Evolutionary conservation across 257 asterid genomes (phyloP).

Genomic region (Gentiana dahurica): DNA sequence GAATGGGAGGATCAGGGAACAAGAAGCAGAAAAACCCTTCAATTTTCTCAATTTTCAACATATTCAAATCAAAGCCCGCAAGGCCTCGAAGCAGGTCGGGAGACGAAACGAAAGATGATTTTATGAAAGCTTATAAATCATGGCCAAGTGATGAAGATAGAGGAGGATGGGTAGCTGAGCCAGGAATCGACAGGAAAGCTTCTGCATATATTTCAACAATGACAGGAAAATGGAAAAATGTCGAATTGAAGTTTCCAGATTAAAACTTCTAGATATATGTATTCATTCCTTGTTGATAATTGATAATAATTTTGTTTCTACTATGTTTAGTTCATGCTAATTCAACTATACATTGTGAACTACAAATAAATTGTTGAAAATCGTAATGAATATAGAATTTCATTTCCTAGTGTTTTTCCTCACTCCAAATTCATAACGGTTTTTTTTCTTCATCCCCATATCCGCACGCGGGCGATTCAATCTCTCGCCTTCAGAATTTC

Average conservation of each 20-base stretch:
- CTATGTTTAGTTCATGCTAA: no score
- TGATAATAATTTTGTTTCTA: no score
- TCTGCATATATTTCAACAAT: constrained; percentile 38
- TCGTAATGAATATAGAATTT: no score
- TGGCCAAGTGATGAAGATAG: constrained; percentile 81
- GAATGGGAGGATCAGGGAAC: constrained; percentile 51
- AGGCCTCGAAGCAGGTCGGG: not conserved
- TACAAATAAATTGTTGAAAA: no score
- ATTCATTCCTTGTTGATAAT: constrained; percentile 9
- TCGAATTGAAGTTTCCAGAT: constrained; percentile 21
- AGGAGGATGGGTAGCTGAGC: constrained; percentile 80
- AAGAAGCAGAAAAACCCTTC: constrained; percentile 19
- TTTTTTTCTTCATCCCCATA: no score
- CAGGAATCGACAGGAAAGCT: constrained; percentile 59
- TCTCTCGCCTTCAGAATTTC: no score
- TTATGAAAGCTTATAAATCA: constrained; percentile 54
- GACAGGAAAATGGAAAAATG: constrained; percentile 42
- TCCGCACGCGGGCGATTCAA: no score
- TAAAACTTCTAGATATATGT: constrained; percentile 2
- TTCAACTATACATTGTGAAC: no score
- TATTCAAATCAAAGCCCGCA: constrained; percentile 36
- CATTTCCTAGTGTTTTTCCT: no score
- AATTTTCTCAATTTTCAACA: constrained; percentile 34
- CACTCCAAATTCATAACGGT: no score
- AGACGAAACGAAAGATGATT: constrained; percentile 23